Base-by-base conservation (phyloP, 306 rosid species). In the Rubus parviflorus region DNA sequence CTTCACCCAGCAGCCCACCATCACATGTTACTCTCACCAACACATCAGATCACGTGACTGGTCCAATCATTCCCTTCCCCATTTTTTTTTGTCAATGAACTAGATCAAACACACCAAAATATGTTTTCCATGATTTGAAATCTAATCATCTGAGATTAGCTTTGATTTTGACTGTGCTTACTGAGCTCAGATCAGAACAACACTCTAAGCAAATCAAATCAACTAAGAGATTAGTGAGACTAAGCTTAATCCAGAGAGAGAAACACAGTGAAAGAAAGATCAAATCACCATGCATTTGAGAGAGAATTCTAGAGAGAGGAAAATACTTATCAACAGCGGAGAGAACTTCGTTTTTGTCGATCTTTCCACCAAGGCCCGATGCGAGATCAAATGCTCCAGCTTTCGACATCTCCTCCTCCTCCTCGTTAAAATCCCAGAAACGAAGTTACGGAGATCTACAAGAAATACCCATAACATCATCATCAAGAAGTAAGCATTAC, bases 301-400 rank as follows among this genome's bases (percentile, higher is more conserved):
- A 72, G 47, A 73, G 38, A 60, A 30, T 30, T 1, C 35, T 30
- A 16, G 20, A 52, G 20, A 49, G 22, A 43, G 37, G 25, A 46
- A 40, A 12, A 30, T 70, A 94, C 98, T 87, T 85, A 2, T 90
- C 92, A 75, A 94, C 97, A 25, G 96, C 93, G 13, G 94, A 89
- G 64, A 89, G 86, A 52, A 94, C 95, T 16, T 92, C 82, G 22
- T 10, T 52, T 75, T 87, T 94, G 43, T 89, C 91, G n/a, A 94
- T 80, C 87, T 92, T 89, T 53, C 98, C 98, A 49, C 98, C 98
- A 43, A 92, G 79, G 45, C 93, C 97, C 6, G 93, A 88, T 67
- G 95, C 95, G 79, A 94, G 97, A 90, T 94, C 98, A 85, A 92
- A 75, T 16, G 88, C 89, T 41, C 88, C 93, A 63, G 88, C 78